Percentiles rank a stretch among this genome's conserved stretches.
phyloP scores from a whole-genome alignment of 192 early-diverging fungal genomes.

The Coemansia sp. region DNA sequence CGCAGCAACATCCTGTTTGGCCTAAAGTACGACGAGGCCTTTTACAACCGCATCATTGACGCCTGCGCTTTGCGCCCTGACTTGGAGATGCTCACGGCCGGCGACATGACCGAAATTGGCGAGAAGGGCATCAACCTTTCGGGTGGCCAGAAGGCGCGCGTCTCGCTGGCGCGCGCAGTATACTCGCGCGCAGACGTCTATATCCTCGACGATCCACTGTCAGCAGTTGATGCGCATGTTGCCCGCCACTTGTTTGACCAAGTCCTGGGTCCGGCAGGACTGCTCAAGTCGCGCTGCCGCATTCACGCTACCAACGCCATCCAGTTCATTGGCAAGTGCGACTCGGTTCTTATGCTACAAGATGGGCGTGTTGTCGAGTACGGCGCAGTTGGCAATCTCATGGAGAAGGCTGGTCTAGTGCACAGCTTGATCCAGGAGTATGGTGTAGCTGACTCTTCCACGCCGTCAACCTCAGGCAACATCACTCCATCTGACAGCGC shows the following conservation, averaged over 20 bases:
- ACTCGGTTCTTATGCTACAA: constrained; percentile 73
- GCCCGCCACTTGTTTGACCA: constrained; percentile 84
- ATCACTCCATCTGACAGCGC: constrained; percentile 3
- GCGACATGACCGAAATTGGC: constrained; percentile 94
- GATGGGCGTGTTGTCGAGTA: constrained; percentile 72
- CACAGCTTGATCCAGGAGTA: constrained; percentile 74
- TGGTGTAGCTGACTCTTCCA: constrained; percentile 46
- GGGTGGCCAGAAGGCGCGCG: constrained; percentile 89
- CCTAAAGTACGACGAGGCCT: constrained; percentile 67
- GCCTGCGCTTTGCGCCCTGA: constrained; percentile 87
- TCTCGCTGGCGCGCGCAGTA: constrained; percentile 68
- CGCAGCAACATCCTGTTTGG: constrained; percentile 95
- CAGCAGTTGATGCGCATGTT: constrained; percentile 75
- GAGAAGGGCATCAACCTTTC: constrained; percentile 90
- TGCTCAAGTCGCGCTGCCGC: constrained; percentile 77
- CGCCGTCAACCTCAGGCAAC: not conserved
- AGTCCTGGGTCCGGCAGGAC: constrained; percentile 84
- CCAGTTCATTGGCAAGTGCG: constrained; percentile 70
- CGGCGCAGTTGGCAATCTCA: constrained; percentile 71
- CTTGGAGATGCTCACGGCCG: constrained; percentile 82
- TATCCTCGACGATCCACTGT: constrained; percentile 65
- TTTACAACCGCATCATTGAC: constrained; percentile 76
- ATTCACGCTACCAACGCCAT: constrained; percentile 86
- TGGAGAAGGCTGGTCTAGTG: constrained; percentile 63
- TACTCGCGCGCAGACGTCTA: constrained; percentile 91